Base-by-base conservation (phyloP, 2,329 filamentous ascomycete species). In the Botrytis elliptica region DNA sequence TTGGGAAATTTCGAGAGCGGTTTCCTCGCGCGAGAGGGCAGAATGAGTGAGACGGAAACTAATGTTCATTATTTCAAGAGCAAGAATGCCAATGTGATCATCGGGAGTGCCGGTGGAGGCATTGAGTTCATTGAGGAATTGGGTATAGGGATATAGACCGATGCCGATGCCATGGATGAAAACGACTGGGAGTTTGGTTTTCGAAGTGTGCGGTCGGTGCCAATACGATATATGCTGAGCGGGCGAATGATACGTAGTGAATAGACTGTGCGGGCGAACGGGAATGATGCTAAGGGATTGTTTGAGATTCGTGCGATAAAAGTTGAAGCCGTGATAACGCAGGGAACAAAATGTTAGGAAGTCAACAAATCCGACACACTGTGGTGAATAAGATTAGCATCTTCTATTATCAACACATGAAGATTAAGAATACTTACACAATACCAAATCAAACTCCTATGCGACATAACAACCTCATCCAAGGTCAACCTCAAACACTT, bases 161-260 rank as follows among this genome's bases (percentile, higher is more conserved):
- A 90, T 85, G 62, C 89, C 88, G 72, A 91, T 90, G 44, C 90
- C 89, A 76, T 91, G 89, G 42, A 91, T 85, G 79, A 90, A 91
- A 9, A 91, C 80, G 22, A 91, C 79, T 0, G 89, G 89, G 4
- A 88, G 83, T 60, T 84, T 84, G 1, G 84, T 87, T 72, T 84
- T 86, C 3, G 89, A 89, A 0, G 85, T 90, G 76, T 91, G 89
- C 16, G 86, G 86, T 40, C 86, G 85, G 76, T 89, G 84, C 88
- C 88, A 91, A 81, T 91, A 91, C 55, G 85, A 85, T 4, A 89
- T 80, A 22, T 84, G 80, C 62, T 84, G 82, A 0, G 84, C 85
- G 12, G 85, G 83, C 3, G 87, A 89, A 6, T 77, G 77, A 18
- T 84, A 80, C n/a, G 80, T 80, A 0, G 85, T 83, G 57, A 87